These are phyloP conservation scores for Macrolepiota albuminosa DNA, from an alignment of 768 basidiomycete genomes.

Conservation along the genomic window DNA sequence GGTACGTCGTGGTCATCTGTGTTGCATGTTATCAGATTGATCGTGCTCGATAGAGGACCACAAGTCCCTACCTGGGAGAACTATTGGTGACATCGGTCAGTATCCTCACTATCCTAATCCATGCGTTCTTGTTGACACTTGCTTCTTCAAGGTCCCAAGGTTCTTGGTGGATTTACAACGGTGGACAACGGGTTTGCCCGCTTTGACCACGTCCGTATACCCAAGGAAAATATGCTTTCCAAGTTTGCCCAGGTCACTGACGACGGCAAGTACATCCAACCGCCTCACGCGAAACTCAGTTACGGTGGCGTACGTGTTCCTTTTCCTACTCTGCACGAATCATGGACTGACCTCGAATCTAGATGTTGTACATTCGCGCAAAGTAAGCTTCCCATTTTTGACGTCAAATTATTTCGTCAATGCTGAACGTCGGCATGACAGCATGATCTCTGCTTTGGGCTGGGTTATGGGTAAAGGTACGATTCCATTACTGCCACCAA, in stretches of 20 bases:
- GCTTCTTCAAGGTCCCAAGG: slow-evolving; percentile 51
- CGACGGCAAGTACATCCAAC: slow-evolving; percentile 58
- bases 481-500: not conserved
- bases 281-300: slow-evolving; percentile 69
- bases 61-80: slow-evolving; percentile 53
- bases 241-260: slow-evolving; percentile 67
- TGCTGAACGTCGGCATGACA: slow-evolving; percentile 18
- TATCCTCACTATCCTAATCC: not conserved
- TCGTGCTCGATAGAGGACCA: slow-evolving; percentile 45
- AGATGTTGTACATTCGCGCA: slow-evolving; percentile 76
- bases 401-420: not conserved
- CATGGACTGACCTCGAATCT: not conserved
- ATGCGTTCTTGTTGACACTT: not conserved
- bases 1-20: slow-evolving; percentile 30
- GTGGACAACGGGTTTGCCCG: slow-evolving; percentile 67
- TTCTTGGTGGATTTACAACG: slow-evolving; percentile 39
- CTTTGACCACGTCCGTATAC: slow-evolving; percentile 62
- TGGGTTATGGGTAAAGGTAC: slow-evolving; percentile 65
- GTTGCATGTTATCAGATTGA: not conserved
- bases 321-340: not conserved
- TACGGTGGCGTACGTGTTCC: slow-evolving; percentile 60
- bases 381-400: slow-evolving; percentile 31
- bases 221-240: slow-evolving; percentile 68
- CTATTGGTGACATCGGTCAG: slow-evolving; percentile 65
- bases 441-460: slow-evolving; percentile 61